phyloP scores from a whole-genome alignment of 2,329 filamentous ascomycete species.

The Mycosphaerella sp. region DNA sequence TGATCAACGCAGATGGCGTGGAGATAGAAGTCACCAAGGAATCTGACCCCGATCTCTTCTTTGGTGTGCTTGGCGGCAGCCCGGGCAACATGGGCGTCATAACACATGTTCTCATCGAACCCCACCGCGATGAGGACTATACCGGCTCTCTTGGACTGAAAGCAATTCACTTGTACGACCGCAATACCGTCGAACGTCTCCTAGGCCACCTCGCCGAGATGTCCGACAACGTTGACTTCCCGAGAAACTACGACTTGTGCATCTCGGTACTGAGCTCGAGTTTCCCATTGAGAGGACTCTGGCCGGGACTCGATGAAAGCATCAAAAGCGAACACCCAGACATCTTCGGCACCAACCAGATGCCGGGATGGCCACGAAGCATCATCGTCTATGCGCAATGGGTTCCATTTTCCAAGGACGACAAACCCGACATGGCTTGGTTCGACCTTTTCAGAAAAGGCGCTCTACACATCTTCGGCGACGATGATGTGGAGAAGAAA shows the following conservation, averaged over 20 bases:
- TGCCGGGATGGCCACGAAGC: conserved; percentile 37
- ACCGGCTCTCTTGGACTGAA: conserved; percentile 41
- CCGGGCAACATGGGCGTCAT: conserved; percentile 34
- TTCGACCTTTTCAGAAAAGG: conserved; percentile 38
- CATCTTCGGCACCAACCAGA: conserved; percentile 36
- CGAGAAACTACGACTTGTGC: conserved; percentile 45
- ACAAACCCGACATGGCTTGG: conserved; percentile 35
- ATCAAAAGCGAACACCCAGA: conserved; percentile 34
- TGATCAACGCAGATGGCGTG: conserved; percentile 30
- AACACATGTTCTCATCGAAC: conserved; percentile 36
- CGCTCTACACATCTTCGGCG: conserved; percentile 27
- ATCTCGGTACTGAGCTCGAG: conserved; percentile 44
- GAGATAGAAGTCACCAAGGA: conserved; percentile 25
- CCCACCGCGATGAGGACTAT: conserved; percentile 38
- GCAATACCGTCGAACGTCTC: conserved; percentile 36
- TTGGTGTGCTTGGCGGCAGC: conserved; percentile 32
- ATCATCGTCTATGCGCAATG: conserved; percentile 48
- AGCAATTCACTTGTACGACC: conserved; percentile 40
- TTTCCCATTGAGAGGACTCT: conserved; percentile 35
- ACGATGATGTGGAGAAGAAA: conserved; percentile 28
- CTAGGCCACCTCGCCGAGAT: conserved; percentile 41
- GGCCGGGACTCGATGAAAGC: conserved; percentile 33
- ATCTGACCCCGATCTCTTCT: conserved; percentile 31
- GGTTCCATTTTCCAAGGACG: conserved; percentile 38
- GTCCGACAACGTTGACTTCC: conserved; percentile 41